Base-by-base conservation (phyloP, 2,329 filamentous ascomycete genomes). In the Neonectria magnoliae region DNA sequence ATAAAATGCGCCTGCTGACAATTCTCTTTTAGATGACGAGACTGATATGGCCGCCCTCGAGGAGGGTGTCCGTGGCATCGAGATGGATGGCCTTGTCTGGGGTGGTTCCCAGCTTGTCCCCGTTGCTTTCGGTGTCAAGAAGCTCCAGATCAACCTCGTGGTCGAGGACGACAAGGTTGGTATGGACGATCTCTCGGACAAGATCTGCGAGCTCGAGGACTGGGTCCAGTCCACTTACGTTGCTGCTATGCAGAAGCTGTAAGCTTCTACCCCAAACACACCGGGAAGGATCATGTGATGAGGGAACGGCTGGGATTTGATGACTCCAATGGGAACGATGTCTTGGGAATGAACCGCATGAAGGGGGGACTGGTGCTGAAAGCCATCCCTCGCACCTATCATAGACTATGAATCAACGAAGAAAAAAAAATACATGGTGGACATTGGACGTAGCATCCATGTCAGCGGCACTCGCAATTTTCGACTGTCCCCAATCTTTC, bases 121-220 rank as follows among this genome's bases (percentile, higher is more conserved):
- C 72, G 91, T 99, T 76, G 95, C 94, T 78, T 99, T 93, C 88
- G 96, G 96, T 87, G 97, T 99, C 87, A 96, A 93, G 88, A 98
- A 98, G 90, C 90, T 99, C 70, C 95, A 98, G 89, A 97, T 99
- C 87, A 98, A 93, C 91, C 84, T 98, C 75, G 94, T 98, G 76
- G 86, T 98, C 71, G 96, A 98, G 87, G 96, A 99, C 81, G 95
- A 98, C 73, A 98, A 98, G 89, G 82, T 99, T 79, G 94, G 93
- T 73, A 81, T 93, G 71, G 88, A 91, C 75, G 95, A 98, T 69
- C 90, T 99, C 74, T 89, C 97, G 87, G 90, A 93, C 80, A 77
- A 92, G 85, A 97, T 98, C 76, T 69, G 79, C 78, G 93, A 88
- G 73, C 88, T 94, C 76, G 96, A 98, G 86, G 96, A 99, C 81